phyloP scores from a whole-genome alignment of 164 flowering plant species.

The Santalum album region DNA sequence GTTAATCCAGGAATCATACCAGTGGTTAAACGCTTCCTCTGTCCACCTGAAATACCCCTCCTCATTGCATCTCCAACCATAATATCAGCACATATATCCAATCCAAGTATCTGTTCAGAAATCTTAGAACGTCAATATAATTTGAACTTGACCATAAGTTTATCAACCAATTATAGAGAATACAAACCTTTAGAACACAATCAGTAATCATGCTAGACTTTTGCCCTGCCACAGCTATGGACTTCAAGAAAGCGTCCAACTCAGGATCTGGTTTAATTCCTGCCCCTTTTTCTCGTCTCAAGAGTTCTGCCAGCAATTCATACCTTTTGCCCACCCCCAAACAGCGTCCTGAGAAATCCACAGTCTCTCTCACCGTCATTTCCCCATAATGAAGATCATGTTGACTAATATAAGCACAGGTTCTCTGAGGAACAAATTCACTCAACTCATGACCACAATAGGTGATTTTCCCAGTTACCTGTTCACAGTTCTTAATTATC shows the following conservation, averaged over 20 bases:
- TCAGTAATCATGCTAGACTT: conserved; percentile 36
- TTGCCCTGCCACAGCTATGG: conserved; percentile 34
- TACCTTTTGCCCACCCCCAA: conserved; percentile 38
- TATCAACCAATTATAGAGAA: neutral
- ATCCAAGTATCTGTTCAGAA: conserved; percentile 31
- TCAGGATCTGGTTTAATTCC: conserved; percentile 44
- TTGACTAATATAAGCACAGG: conserved; percentile 4
- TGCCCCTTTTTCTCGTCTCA: conserved; percentile 31
- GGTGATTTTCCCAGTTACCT: conserved; percentile 4
- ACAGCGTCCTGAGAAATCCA: conserved; percentile 30
- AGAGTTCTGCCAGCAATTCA: conserved; percentile 32
- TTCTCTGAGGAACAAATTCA: conserved; percentile 5
- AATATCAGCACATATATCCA: conserved; percentile 40
- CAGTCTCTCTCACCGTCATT: conserved; percentile 5
- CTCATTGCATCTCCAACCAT: conserved; percentile 43
- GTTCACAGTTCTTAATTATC: neutral
- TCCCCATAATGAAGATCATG: conserved; percentile 1
- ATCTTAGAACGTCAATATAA: neutral
- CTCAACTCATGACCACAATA: conserved; percentile 5
- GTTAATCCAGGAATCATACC: conserved; percentile 14
- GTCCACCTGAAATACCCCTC: conserved; percentile 48
- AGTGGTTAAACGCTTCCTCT: conserved; percentile 43
- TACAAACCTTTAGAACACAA: conserved; percentile 32
- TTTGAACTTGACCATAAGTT: neutral
- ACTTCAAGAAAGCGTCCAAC: conserved; percentile 48